A percentile compares a stretch with the other conserved stretches of the same genome.
Evolutionary conservation across 2,329 filamentous ascomycete genomes (phyloP).

Genomic region (Trichoderma atroviride): DNA sequence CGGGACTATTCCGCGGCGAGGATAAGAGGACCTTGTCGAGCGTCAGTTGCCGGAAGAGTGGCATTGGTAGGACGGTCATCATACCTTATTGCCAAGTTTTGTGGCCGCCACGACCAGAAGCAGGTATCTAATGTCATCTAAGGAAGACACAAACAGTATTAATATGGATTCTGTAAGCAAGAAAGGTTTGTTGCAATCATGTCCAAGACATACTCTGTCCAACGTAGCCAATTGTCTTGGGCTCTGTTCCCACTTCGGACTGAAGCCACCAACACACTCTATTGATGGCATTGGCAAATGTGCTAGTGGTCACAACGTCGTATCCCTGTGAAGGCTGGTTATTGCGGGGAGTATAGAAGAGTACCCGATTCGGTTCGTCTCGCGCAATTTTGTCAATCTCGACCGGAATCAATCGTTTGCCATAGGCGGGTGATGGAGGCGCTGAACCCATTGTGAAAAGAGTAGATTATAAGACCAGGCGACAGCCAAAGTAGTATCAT

Average conservation of each 20-base stretch:
- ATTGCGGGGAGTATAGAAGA: background rate
- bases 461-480: background rate
- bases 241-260: background rate
- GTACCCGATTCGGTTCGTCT: background rate
- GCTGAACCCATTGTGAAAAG: background rate
- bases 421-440: background rate
- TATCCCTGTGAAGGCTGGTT: background rate
- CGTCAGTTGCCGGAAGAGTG: background rate
- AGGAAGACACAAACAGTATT: background rate
- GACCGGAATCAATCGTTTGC: background rate
- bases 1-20: background rate
- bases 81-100: background rate
- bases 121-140: background rate
- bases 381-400: background rate
- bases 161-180: background rate
- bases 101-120: background rate
- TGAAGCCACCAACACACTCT: background rate
- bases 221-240: background rate
- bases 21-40: background rate
- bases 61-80: background rate
- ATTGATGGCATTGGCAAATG: background rate
- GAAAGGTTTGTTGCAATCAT: background rate
- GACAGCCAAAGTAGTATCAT: background rate
- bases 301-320: background rate
- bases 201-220: background rate